These are phyloP conservation scores for Corrigiola litoralis DNA, from an alignment of 179 eudicot genomes.

Conservation along the genomic window DNA sequence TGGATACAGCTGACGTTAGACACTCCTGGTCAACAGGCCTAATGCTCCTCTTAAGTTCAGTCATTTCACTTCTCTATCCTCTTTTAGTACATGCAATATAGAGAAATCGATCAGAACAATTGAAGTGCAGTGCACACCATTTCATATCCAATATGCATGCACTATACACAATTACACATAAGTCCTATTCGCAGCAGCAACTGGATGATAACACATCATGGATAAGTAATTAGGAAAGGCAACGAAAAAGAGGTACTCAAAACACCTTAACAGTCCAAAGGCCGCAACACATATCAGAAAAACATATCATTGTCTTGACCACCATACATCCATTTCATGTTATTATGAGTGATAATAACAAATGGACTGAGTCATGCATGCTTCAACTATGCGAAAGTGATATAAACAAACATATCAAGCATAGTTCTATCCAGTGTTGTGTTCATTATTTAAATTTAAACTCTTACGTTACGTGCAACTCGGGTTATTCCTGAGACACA, in stretches of 20 bases:
- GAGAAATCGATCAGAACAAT: not conserved
- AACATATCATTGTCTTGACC: not conserved
- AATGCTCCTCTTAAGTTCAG: constrained; percentile 61
- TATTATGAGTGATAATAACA: not conserved
- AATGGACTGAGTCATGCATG: not conserved
- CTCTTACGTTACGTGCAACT: not conserved
- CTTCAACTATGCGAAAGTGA: not conserved
- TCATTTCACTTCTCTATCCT: constrained; percentile 38
- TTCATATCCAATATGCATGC: not conserved
- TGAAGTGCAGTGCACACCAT: not conserved
- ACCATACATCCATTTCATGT: not conserved
- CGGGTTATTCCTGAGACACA: not conserved
- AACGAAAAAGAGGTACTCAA: not conserved
- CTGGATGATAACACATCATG: not conserved
- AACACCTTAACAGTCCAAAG: not conserved
- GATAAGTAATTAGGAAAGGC: not conserved
- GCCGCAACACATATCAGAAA: not conserved
- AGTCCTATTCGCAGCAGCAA: not conserved
- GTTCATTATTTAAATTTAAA: not conserved
- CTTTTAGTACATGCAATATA: constrained; percentile 17
- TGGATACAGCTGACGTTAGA: constrained; percentile 47
- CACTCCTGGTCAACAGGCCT: constrained; percentile 51
- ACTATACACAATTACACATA: not conserved
- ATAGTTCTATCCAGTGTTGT: not conserved
- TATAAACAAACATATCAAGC: not conserved